Conservation (phyloP, 225 moss, liverwort and hornwort genomes). For the Asterella californica region DNA sequence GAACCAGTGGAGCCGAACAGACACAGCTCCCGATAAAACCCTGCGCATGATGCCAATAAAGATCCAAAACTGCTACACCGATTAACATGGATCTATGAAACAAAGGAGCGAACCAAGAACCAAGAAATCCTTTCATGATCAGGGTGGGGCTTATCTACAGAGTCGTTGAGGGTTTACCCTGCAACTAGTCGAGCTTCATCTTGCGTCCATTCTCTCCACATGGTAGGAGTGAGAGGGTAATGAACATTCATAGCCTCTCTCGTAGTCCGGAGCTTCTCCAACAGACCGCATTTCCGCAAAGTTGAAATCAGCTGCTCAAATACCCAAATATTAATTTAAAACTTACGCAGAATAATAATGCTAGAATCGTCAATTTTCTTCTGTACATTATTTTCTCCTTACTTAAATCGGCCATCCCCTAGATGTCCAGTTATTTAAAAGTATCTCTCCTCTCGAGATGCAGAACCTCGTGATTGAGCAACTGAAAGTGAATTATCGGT, state of each 20-base stretch:
- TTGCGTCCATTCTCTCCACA: slow-evolving; percentile 95
- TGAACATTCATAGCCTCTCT: slow-evolving; percentile 84
- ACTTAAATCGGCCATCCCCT: neutral
- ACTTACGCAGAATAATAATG: neutral
- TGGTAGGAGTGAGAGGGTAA: slow-evolving; percentile 71
- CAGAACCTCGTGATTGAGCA: no score
- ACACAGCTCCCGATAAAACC: slow-evolving; percentile 1
- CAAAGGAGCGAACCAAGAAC: neutral
- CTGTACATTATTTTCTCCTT: neutral
- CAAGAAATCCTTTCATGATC: neutral
- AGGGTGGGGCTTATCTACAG: neutral
- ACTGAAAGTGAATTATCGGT: no score
- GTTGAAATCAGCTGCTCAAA: slow-evolving; percentile 65
- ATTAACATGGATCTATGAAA: neutral
- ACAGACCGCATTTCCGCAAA: slow-evolving; percentile 58
- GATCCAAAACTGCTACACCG: neutral
- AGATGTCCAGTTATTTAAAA: neutral
- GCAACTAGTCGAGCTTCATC: slow-evolving; percentile 87
- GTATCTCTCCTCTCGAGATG: no score
- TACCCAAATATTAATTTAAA: neutral
- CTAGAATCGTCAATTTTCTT: neutral
- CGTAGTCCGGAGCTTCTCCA: slow-evolving; percentile 79
- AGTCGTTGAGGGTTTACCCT: slow-evolving; percentile 33
- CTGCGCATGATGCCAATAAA: neutral
- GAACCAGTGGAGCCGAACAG: neutral